Evolutionary conservation across 1,284 basidiomycete species (phyloP).

Genomic region (Ustilago nuda): DNA sequence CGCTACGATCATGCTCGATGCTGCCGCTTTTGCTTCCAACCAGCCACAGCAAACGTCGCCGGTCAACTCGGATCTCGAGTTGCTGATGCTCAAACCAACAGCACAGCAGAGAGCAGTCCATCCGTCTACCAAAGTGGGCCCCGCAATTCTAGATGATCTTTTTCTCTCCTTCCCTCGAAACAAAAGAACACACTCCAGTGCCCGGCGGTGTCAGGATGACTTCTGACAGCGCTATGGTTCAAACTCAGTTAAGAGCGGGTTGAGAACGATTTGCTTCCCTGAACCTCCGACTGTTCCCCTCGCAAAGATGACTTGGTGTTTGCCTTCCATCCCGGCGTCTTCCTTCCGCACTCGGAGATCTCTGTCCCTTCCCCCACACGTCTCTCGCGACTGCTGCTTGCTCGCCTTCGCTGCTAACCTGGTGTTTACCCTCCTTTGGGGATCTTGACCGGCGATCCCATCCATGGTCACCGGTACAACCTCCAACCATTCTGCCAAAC

Average conservation of each 20-base stretch:
- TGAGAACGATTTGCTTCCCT: too few relatives aligned
- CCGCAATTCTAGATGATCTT: not conserved
- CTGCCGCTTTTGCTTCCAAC: not conserved
- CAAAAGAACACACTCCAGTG: slow-evolving; percentile 1
- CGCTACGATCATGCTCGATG: not conserved
- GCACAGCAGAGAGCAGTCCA: not conserved
- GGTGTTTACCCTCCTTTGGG: not conserved
- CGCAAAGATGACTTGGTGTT: not conserved
- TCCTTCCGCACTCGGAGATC: slow-evolving; percentile 2
- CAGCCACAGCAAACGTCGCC: not conserved
- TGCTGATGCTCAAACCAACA: not conserved
- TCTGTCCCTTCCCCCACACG: not conserved
- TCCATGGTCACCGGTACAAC: not conserved
- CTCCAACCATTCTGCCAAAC: slow-evolving; percentile 1
- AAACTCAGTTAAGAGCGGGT: too few relatives aligned
- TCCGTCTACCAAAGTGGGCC: not conserved
- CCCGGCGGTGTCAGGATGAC: not conserved
- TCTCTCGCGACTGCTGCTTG: not conserved
- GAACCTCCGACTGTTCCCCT: too few relatives aligned
- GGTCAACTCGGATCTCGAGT: not conserved
- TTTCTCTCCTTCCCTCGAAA: not conserved
- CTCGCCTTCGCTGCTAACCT: too few relatives aligned
- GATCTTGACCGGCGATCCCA: slow-evolving; percentile 6
- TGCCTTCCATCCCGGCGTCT: slow-evolving; percentile 1
- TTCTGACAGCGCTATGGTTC: slow-evolving; percentile 1